Evolutionary conservation across 2,329 filamentous ascomycete genomes (phyloP), one percentile per base, ranked within the genome.

Genomic region (Sclerotinia borealis): DNA sequence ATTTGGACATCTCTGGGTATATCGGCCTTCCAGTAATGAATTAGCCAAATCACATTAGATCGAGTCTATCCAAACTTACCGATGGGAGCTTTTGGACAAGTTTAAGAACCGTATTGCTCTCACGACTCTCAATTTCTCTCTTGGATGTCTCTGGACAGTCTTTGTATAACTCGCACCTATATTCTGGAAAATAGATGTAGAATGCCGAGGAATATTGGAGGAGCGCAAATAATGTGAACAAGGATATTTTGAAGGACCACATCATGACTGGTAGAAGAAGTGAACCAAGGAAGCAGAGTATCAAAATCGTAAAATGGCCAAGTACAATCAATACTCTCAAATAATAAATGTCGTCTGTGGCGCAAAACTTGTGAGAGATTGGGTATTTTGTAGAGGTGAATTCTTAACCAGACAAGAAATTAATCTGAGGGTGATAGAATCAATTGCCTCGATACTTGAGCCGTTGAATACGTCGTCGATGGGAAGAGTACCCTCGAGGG

Each of bases 111-210:
- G 58, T 27, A 56, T 55, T 54, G 22, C 41, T 29, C n/a, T 49
- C 49, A 29, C 36, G 45, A 39, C n/a, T 34, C 10, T 61, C 25
- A 27, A 54, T 25, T 34, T 50, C 34, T 8, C 22, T 62, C 60
- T 58, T 58, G 43, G 51, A 17, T 31, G 27, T 25, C 7, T n/a
- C 22, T 27, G 19, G 52, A 7, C 41, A 25, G 25, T 48, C n/a
- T 6, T 36, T 37, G 9, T 62, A 49, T 31, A 27, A 27, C 5
- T 64, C 49, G 55, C 70, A 72, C 62, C 64, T 61, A 54, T 70
- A 72, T 17, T 63, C 60, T 8, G 72, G 72, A 31, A 67, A 64
- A 31, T 64, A 73, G 17, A 65, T 64, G 59, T 64, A 73, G 59
- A 70, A 73, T 19, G 72, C 71, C 5, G 64, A 52, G 27, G 68